phyloP scores from a whole-genome alignment of 441 rosid genomes.

The Viola pubescens region DNA sequence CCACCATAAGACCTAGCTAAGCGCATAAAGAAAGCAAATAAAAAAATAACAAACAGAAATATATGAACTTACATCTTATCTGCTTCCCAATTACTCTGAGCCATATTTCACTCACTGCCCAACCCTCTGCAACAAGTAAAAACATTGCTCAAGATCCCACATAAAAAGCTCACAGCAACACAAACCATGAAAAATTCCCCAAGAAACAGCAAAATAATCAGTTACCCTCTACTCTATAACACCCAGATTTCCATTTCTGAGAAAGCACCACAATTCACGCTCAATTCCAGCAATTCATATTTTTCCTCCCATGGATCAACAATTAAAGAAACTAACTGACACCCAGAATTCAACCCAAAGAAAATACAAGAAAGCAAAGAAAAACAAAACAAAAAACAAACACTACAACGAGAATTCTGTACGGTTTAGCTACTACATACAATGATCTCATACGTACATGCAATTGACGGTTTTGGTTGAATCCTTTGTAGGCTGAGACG shows the following conservation, averaged over 20 bases:
- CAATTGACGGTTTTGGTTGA: too few relatives aligned
- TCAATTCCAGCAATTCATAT: background rate
- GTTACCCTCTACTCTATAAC: too few relatives aligned
- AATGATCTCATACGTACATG: too few relatives aligned
- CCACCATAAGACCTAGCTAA: conserved; percentile 1
- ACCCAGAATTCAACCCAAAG: background rate
- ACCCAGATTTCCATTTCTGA: background rate
- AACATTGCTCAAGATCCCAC: too few relatives aligned
- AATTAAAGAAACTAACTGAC: background rate
- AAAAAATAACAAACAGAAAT: background rate
- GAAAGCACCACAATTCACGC: background rate
- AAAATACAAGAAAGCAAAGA: background rate
- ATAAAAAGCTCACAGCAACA: too few relatives aligned
- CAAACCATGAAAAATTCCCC: too few relatives aligned
- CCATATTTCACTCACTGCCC: conserved; percentile 24
- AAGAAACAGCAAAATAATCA: too few relatives aligned
- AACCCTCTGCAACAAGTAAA: too few relatives aligned
- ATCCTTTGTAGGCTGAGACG: background rate
- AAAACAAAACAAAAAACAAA: background rate
- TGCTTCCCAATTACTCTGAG: conserved; percentile 65
- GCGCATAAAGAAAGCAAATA: background rate
- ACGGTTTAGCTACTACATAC: too few relatives aligned
- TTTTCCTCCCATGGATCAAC: background rate
- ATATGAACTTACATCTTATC: conserved; percentile 45
- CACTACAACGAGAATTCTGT: background rate